These are phyloP conservation scores for Boletus smithii DNA, from an alignment of 1,284 basidiomycete genomes.

Conservation along the genomic window DNA sequence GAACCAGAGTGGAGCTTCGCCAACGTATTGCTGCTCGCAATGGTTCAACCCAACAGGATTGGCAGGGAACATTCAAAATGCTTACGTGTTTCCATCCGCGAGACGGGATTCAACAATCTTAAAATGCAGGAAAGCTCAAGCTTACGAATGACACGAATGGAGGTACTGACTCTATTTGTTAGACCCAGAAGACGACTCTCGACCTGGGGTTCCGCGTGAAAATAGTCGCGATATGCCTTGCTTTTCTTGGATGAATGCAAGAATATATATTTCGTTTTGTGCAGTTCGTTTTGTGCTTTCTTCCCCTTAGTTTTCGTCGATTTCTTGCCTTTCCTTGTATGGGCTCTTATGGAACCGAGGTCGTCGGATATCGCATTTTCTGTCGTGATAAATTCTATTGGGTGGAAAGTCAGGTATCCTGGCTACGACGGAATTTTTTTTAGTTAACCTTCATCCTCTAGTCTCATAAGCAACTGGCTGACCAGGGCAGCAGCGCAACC, in stretches of 20 bases:
- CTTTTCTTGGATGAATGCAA: constrained; percentile 44
- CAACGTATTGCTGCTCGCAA: constrained; percentile 4
- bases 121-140: constrained; percentile 5
- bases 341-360: constrained; percentile 45
- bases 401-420: constrained; percentile 6
- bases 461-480: constrained; percentile 60
- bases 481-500: constrained; percentile 55
- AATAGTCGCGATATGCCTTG: constrained; percentile 60
- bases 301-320: constrained; percentile 44
- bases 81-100: constrained; percentile 30
- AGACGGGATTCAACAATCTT: constrained; percentile 11
- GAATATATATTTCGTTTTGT: constrained; percentile 58
- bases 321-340: constrained; percentile 40
- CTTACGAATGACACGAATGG: not conserved
- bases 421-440: not conserved
- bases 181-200: constrained; percentile 61
- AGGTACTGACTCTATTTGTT: constrained; percentile 48
- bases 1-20: not conserved
- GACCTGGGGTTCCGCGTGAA: constrained; percentile 54
- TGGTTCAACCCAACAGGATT: not conserved
- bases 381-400: constrained; percentile 58
- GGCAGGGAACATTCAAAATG: not conserved
- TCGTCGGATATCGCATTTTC: constrained; percentile 49
- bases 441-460: constrained; percentile 63
- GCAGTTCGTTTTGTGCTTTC: constrained; percentile 50